Evolutionary conservation across 2,329 filamentous ascomycete genomes (phyloP).

Genomic region (Lecanicillium sp.): DNA sequence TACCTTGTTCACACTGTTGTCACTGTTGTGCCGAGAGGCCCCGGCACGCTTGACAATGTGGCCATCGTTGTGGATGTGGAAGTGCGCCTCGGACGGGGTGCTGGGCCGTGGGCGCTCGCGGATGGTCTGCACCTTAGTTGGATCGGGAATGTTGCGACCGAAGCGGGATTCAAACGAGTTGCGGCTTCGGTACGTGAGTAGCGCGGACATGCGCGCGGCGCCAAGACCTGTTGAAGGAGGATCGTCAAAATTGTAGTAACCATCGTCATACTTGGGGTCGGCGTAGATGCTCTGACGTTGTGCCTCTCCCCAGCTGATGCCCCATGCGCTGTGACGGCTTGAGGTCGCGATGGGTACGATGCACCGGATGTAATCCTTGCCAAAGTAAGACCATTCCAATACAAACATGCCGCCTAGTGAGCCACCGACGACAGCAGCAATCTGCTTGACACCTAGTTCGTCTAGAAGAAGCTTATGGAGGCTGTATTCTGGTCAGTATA

Average conservation of each 20-base stretch:
- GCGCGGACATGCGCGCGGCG: constrained; percentile 91
- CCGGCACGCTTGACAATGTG: constrained; percentile 54
- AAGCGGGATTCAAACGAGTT: constrained; percentile 97
- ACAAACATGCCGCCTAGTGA: constrained; percentile 88
- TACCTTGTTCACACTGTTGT: constrained; percentile 12
- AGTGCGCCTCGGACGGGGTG: constrained; percentile 64
- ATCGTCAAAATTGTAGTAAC: constrained; percentile 84
- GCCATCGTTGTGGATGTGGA: constrained; percentile 77
- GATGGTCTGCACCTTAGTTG: constrained; percentile 75
- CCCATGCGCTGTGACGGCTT: constrained; percentile 79
- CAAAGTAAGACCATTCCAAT: constrained; percentile 88
- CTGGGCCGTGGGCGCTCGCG: constrained; percentile 54
- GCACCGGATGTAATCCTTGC: constrained; percentile 72
- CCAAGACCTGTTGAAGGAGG: constrained; percentile 81
- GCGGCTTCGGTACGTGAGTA: constrained; percentile 90
- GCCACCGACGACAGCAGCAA: constrained; percentile 73
- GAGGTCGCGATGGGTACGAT: constrained; percentile 82
- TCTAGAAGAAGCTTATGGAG: constrained; percentile 75
- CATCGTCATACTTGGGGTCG: constrained; percentile 96
- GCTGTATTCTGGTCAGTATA: constrained; percentile 30
- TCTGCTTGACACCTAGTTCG: constrained; percentile 69
- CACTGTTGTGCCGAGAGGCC: constrained; percentile 40
- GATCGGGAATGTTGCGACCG: constrained; percentile 84
- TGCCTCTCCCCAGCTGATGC: constrained; percentile 85
- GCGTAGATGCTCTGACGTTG: constrained; percentile 93